Conservation (phyloP, 345 rosid species). For the Salix koriyanagi region DNA sequence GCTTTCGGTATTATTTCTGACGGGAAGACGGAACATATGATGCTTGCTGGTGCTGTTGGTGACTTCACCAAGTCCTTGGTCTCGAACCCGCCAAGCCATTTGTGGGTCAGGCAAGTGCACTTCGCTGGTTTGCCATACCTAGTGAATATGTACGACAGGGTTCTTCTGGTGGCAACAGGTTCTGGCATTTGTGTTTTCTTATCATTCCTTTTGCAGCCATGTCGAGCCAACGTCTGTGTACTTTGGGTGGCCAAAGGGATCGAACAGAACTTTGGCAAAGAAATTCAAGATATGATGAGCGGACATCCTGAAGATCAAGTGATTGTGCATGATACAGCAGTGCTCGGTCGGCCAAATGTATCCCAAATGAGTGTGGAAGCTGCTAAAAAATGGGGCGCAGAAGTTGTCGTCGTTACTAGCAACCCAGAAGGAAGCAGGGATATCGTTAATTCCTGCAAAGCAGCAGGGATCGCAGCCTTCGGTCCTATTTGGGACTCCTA, state of each 20-base stretch:
- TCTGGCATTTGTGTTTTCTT: conserved; percentile 81
- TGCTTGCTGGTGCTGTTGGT: conserved; percentile 89
- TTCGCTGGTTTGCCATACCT: conserved; percentile 80
- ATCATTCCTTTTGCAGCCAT: conserved; percentile 68
- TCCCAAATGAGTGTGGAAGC: conserved; percentile 60
- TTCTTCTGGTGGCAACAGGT: conserved; percentile 74
- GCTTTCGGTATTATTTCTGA: conserved; percentile 82
- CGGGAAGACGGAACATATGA: conserved; percentile 70
- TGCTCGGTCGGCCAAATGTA: conserved; percentile 64
- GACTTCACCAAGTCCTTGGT: conserved; percentile 72
- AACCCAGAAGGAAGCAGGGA: conserved; percentile 88
- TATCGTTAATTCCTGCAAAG: conserved; percentile 64
- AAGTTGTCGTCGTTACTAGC: conserved; percentile 80
- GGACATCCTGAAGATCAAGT: conserved; percentile 50
- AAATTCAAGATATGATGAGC: conserved; percentile 52
- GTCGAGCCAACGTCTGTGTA: conserved; percentile 50
- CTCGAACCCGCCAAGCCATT: conserved; percentile 57
- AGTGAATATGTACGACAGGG: conserved; percentile 65
- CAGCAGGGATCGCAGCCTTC: conserved; percentile 57
- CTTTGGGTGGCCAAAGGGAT: conserved; percentile 81
- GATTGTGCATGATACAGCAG: conserved; percentile 65
- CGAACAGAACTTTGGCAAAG: conserved; percentile 61
- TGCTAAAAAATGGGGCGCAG: conserved; percentile 62
- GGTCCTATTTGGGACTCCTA: conserved; percentile 97
- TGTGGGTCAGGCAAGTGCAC: conserved; percentile 76